Evolutionary conservation across 139 green algal species (phyloP).

Genomic region (Coelastrella sp.): DNA sequence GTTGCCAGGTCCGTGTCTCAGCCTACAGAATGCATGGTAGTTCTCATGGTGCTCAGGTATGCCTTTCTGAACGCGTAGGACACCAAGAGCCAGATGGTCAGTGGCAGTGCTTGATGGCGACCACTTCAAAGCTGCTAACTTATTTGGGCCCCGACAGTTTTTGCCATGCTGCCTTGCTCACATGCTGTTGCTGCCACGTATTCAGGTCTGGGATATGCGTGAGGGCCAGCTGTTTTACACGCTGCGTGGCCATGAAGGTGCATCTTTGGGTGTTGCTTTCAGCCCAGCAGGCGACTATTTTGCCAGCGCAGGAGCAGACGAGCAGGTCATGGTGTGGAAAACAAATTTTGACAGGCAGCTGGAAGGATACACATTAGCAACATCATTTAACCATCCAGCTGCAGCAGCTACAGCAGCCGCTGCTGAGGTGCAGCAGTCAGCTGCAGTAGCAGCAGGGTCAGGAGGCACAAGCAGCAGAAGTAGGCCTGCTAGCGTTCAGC

Average conservation of each 20-base stretch:
- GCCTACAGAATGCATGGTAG: too few species aligned
- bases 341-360: constrained; percentile 91
- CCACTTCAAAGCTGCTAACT: too few species aligned
- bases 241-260: constrained; percentile 90
- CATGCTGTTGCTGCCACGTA: background rate
- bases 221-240: constrained; percentile 94
- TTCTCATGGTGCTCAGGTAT: too few species aligned
- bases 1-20: too few species aligned
- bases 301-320: constrained; percentile 83
- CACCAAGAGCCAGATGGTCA: too few species aligned
- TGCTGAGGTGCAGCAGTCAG: background rate
- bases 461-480: background rate
- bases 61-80: too few species aligned
- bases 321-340: constrained; percentile 93
- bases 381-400: constrained; percentile 26
- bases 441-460: background rate
- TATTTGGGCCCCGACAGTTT: too few species aligned
- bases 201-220: constrained; percentile 88
- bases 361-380: constrained; percentile 64
- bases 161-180: too few species aligned
- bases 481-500: background rate
- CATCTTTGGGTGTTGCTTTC: constrained; percentile 78
- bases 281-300: constrained; percentile 88
- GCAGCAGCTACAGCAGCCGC: constrained; percentile 23
- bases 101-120: too few species aligned